phyloP scores from a whole-genome alignment of 306 rosid genomes.

The Cucurbita argyrosperma region DNA sequence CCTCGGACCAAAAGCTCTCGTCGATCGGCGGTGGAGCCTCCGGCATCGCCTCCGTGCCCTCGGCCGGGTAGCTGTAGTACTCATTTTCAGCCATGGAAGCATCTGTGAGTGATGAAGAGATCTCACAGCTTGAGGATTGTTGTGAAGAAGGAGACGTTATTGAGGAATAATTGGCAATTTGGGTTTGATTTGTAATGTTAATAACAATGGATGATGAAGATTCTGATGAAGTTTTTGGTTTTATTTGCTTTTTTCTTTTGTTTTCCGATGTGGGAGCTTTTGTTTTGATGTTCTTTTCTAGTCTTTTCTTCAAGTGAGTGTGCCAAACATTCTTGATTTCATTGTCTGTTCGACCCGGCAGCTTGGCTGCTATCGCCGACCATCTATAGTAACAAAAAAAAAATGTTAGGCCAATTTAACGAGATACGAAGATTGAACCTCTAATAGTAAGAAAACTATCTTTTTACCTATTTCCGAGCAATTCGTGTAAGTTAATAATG shows the following conservation, averaged over 20 bases:
- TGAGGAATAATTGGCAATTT: neutral
- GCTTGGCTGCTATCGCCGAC: constrained; percentile 87
- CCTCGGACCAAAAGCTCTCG: constrained; percentile 4
- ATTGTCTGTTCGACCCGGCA: constrained; percentile 89
- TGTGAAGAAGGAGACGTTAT: neutral
- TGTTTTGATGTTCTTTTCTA: constrained; percentile 9
- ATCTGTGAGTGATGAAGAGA: neutral
- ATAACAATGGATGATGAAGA: constrained; percentile 8
- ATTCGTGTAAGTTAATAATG: constrained; percentile 47
- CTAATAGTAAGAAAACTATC: too few species aligned
- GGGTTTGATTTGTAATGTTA: neutral
- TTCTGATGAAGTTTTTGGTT: constrained; percentile 6
- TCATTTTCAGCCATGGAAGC: neutral
- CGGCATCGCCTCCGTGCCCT: constrained; percentile 6
- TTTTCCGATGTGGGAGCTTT: constrained; percentile 9
- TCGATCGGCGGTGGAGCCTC: constrained; percentile 19
- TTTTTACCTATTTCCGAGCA: constrained; percentile 64
- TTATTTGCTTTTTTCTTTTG: constrained; percentile 27
- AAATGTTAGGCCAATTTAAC: neutral
- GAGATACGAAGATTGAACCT: too few species aligned
- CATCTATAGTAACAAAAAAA: constrained; percentile 37
- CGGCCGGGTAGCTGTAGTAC: constrained; percentile 4
- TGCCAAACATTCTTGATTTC: constrained; percentile 98
- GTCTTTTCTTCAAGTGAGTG: constrained; percentile 80
- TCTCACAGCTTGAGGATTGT: neutral